Evolutionary conservation across 2,329 filamentous ascomycete genomes (phyloP).

Genomic region (Epichloe uncinata): DNA sequence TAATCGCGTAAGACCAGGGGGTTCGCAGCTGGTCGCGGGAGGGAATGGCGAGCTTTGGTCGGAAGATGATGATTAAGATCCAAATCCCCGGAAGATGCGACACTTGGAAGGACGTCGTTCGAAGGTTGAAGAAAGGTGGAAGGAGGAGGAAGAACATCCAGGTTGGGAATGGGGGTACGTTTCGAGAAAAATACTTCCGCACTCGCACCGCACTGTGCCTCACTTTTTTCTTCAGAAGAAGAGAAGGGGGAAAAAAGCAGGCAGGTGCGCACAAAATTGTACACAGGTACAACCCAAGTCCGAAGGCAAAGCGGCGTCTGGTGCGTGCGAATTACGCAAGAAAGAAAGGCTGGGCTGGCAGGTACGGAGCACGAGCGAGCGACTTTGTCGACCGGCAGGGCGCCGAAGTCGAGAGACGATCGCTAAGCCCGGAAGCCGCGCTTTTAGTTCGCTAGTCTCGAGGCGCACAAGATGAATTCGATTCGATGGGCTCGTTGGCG

Average conservation of each 20-base stretch:
- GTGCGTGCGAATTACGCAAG: not conserved
- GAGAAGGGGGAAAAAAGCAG: not conserved
- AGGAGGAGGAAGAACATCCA: not conserved
- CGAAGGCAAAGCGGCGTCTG: not conserved
- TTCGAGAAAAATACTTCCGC: not conserved
- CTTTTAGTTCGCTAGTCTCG: conserved; percentile 7
- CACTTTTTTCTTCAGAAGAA: not conserved
- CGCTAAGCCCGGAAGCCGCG: conserved; percentile 10
- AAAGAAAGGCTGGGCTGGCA: not conserved
- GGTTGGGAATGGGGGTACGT: not conserved
- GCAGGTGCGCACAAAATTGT: not conserved
- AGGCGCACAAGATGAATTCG: conserved; percentile 3
- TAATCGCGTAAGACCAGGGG: not conserved
- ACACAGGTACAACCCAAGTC: not conserved
- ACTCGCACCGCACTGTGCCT: not conserved
- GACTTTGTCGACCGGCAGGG: conserved; percentile 1
- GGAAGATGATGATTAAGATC: not conserved
- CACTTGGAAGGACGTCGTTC: not conserved
- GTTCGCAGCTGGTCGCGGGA: not conserved
- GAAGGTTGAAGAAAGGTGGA: not conserved
- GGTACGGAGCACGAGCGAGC: not conserved
- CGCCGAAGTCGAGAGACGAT: conserved; percentile 8
- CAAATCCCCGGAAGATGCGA: not conserved
- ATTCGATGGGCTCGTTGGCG: not conserved
- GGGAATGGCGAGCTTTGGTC: not conserved